Base-by-base conservation (phyloP, 106 monocot genomes). In the Gastrodia elata region DNA sequence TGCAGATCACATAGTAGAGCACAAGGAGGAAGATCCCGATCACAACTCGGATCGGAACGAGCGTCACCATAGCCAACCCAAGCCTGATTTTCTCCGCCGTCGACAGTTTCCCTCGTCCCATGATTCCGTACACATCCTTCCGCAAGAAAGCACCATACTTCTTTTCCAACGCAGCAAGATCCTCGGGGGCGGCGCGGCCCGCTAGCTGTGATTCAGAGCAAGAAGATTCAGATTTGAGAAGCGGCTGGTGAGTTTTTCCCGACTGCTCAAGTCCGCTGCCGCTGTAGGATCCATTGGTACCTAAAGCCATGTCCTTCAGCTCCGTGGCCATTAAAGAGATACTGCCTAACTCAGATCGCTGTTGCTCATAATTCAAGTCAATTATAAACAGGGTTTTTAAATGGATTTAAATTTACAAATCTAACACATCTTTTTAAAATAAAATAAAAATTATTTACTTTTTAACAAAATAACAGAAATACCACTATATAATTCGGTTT, bases 1-100 rank as follows among this genome's bases (percentile, higher is more conserved):
- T 75, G 48, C 97, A 97, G 20, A 97, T 81, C 73, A 84, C 42
- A 71, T 93, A 97, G 43, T 97, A 93, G 24, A 82, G 25, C 58
- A 90, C 27, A 71, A 93, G 68, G 8, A 97, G 2, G 39, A 73
- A 42, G 35, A 88, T 72, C 48, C 88, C 97, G 8, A 82, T 10
- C 39, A 77, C 73, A 32, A 97, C 20, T 30, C 97, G 72, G 39
- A 97, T 69, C 75, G 97, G 97, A 30, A 97, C 88, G 22, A 97
- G 80, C 34, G 83, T 84, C 57, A 88, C 39, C 4, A 86, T 6
- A 16, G 90, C 90, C 42, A 93, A 33, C 65, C 71, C 88, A 13
- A 97, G 68, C 48, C 82, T 74, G n/a, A 82, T 37, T 80, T 86
- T 93, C 84, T 88, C 90, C 71, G 22, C 13, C 32, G 65, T 11